Evolutionary conservation across 805 yeast genomes (phyloP), one percentile per base, ranked within the genome.

Genomic region (Wickerhamiella sergipiensis): DNA sequence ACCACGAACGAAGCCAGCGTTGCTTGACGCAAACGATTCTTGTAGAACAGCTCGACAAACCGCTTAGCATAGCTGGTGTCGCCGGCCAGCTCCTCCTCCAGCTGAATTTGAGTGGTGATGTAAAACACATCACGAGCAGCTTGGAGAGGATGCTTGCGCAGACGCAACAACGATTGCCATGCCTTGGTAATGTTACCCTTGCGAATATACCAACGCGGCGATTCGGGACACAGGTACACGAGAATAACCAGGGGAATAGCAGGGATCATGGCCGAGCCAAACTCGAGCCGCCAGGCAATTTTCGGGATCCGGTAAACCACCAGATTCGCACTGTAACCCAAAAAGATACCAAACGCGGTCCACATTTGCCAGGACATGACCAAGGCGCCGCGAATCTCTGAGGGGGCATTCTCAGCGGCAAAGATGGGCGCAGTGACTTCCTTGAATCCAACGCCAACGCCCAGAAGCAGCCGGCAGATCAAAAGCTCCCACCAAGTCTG

Each of bases 1-100:
- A 81, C 85, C 57, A 85, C 74, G 77, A 82, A 82, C 3, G 92
- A 79, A 52, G 85, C 94, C 52, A 81, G 59, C 8, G 85, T 78
- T 50, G 90, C 95, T 61, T 86, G 82, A 68, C 95, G 78, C 67
- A 84, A 84, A 73, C 95, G 78, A 47, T 51, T 51, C 47, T 50
- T 48, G 45, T 51, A 49, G 33, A 53, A 51, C 12, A 53, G 46
- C 45, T 53, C 54, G 21, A 13, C 6, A 7, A 53, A 45, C 22
- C 56, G 56, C 45, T 49, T 48, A 43, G 49, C 26, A 33, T 46
- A 46, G 45, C 26, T 39, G 6, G 50, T 43, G 23, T 47, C 44
- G 65, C 90, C 76, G 46, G 83, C 71, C 1, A 80, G 73, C 42
- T 60, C 63, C 36, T 62, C 59, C 47, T 61, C 66, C 54, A 73